A percentile compares a stretch with the other conserved stretches of the same genome.
Conservation (phyloP, 2,329 filamentous ascomycete species). For the Tolypocladium guangdongense region DNA sequence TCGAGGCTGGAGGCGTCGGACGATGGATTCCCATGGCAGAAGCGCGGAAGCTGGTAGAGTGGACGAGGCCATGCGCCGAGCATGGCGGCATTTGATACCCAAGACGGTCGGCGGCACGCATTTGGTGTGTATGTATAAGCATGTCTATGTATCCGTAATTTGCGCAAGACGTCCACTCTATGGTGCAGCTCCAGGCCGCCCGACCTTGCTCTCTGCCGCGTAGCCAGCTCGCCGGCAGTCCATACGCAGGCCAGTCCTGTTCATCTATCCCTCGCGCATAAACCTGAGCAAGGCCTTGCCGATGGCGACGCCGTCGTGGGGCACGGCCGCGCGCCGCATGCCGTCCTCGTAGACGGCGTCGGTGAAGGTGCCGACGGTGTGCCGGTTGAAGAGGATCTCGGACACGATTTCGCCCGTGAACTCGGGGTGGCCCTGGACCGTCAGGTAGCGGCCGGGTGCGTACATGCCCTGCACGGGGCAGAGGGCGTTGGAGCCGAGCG, state of each 20-base stretch:
- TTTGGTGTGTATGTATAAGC: neutral
- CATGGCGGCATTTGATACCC: neutral
- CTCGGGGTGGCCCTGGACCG: conserved; percentile 38
- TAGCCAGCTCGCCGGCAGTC: neutral
- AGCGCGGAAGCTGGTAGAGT: neutral
- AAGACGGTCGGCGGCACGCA: neutral
- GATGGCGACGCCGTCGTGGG: conserved; percentile 73
- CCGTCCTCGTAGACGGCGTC: conserved; percentile 60
- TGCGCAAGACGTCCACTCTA: neutral
- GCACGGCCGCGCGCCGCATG: conserved; percentile 50
- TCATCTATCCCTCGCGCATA: conserved; percentile 43
- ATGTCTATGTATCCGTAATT: neutral
- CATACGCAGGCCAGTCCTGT: no score
- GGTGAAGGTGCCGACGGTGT: conserved; percentile 56
- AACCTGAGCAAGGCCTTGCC: conserved; percentile 68
- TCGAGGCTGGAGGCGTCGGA: neutral
- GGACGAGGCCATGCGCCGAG: neutral
- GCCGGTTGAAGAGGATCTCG: conserved; percentile 36
- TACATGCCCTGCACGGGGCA: conserved; percentile 35
- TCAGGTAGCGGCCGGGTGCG: conserved; percentile 24
- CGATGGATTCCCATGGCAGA: neutral
- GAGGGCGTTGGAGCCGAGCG: conserved; percentile 27
- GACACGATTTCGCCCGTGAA: conserved; percentile 29
- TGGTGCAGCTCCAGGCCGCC: neutral
- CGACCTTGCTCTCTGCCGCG: neutral